Base-by-base conservation (phyloP, 768 basidiomycete genomes). In the Chalciporus pseudorubinellus region DNA sequence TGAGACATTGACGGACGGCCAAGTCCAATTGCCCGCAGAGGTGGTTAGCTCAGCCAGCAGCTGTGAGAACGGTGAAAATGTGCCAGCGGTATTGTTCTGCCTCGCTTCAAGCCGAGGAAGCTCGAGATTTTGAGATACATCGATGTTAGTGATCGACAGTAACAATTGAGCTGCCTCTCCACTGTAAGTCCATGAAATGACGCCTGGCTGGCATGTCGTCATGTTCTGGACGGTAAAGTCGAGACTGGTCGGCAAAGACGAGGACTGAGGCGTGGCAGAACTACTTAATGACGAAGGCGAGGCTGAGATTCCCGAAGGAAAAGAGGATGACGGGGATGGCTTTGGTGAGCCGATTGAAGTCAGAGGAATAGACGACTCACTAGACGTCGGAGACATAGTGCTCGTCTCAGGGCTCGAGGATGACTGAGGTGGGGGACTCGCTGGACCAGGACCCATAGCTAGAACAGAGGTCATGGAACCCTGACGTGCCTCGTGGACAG, bases 1-100 rank as follows among this genome's bases (percentile, higher is more conserved):
- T 0, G 77, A 62, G 20, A 82, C 63, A 51, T 72, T 70, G 43
- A 85, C 80, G 3, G 65, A 40, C 1, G 61, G 4, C 83, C 84
- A 83, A 4, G 58, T 65, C 63, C 67, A 81, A 16, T 47, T 49
- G 0, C 11, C 7, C 1, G 14, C 21, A 12, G 44, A 22, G 4
- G 78, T 68, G 47, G 68, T 40, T 8, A 60, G 59, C 0, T 53
- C 50, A 13, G 53, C 68, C 24, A 83, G 20, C 13, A 44, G 43
- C 3, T 62, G 41, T 2, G 61, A 51, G 13, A 73, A 45, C 16
- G 44, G 41, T 2, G 61, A 51, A 13, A 73, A 45, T 13, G 44
- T 31, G 19, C 18, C 9, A 12, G 33, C 39, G 9, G 50, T 18
- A 0, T 51, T 20, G 47, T 42, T 28, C 34, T 43, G 50, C 34